phyloP scores from a whole-genome alignment of 805 yeast genomes.

The Monosporozyma aquatica region DNA sequence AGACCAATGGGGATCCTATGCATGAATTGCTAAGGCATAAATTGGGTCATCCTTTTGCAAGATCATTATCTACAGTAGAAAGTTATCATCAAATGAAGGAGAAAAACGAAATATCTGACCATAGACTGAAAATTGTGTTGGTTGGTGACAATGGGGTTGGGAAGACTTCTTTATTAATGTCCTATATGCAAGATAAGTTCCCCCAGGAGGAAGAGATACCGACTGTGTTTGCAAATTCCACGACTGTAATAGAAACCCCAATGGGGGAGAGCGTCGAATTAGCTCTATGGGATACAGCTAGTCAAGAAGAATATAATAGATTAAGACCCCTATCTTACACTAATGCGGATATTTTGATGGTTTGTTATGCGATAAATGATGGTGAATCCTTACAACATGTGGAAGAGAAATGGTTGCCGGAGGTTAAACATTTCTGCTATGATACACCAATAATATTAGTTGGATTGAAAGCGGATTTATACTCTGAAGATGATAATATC shows the following conservation, averaged over 20 bases:
- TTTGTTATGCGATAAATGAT: constrained; percentile 67
- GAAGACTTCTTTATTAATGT: constrained; percentile 63
- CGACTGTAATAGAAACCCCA: constrained; percentile 43
- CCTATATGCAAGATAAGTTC: constrained; percentile 56
- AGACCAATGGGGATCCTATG: background rate
- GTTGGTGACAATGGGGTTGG: constrained; percentile 92
- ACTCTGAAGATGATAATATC: constrained; percentile 11
- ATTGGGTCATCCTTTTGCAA: constrained; percentile 14
- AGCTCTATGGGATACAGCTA: constrained; percentile 85
- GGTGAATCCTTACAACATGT: constrained; percentile 60
- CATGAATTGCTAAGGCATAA: background rate
- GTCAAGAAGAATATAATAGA: constrained; percentile 80
- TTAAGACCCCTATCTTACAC: constrained; percentile 72
- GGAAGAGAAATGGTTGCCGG: constrained; percentile 81
- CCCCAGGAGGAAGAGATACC: constrained; percentile 68
- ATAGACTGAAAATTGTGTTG: constrained; percentile 53
- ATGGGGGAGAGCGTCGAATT: constrained; percentile 50
- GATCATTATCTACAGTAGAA: constrained; percentile 21
- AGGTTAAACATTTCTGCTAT: constrained; percentile 74
- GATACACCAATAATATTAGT: constrained; percentile 67
- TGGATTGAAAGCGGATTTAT: constrained; percentile 73
- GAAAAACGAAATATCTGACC: constrained; percentile 26
- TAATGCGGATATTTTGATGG: constrained; percentile 63
- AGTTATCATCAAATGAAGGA: constrained; percentile 22
- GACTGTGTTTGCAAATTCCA: constrained; percentile 74